These are phyloP conservation scores for Coemansia sp. DNA, from an alignment of 192 early-diverging fungal species.

Conservation along the genomic window DNA sequence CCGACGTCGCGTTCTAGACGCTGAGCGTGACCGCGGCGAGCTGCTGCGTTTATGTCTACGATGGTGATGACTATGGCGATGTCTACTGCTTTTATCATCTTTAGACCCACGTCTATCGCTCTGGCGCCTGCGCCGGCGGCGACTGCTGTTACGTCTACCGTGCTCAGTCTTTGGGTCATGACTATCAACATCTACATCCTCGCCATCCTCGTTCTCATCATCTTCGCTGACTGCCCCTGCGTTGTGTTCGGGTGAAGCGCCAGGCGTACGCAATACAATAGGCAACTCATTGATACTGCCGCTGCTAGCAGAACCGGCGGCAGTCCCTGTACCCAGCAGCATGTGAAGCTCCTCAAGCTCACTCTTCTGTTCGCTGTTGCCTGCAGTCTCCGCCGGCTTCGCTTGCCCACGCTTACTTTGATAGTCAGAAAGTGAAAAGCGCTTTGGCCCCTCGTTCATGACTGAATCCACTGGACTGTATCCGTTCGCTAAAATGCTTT, in stretches of 20 bases:
- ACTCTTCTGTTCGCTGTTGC: constrained; percentile 29
- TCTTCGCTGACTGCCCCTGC: background rate
- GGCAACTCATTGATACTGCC: background rate
- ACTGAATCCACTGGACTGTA: background rate
- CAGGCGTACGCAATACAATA: constrained; percentile 41
- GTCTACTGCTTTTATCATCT: constrained; percentile 14
- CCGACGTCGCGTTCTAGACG: constrained; percentile 17
- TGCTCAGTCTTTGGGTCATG: background rate
- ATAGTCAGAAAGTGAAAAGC: constrained; percentile 54
- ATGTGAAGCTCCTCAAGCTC: constrained; percentile 57
- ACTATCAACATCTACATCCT: constrained; percentile 21
- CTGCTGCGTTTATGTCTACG: constrained; percentile 27
- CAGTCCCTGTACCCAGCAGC: constrained; percentile 40
- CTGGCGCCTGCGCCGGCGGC: constrained; percentile 6
- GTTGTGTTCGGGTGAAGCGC: constrained; percentile 35
- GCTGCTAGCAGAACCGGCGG: background rate
- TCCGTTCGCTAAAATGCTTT: background rate
- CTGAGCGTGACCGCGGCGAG: constrained; percentile 28
- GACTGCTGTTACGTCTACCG: background rate
- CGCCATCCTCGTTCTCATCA: constrained; percentile 24
- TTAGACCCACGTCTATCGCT: constrained; percentile 22
- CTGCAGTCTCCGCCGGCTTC: constrained; percentile 24
- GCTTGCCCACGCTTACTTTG: constrained; percentile 46
- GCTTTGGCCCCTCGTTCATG: constrained; percentile 54
- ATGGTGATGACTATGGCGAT: constrained; percentile 17